phyloP scores from a whole-genome alignment of 306 rosid species.

The Cucumis sativus region DNA sequence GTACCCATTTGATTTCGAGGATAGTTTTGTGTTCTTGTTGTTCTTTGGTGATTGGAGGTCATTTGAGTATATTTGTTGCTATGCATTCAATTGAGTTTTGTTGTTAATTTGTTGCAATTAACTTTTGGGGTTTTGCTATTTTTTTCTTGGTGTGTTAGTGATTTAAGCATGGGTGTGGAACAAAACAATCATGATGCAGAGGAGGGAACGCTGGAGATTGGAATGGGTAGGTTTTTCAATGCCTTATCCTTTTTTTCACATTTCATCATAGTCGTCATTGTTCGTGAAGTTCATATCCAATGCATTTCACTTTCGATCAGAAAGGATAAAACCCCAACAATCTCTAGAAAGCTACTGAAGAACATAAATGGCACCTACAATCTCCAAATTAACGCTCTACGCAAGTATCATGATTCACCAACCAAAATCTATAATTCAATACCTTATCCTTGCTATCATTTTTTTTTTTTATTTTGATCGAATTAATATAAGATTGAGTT shows the following conservation, averaged over 20 bases:
- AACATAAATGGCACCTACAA: too few relatives aligned
- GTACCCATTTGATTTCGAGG: background rate
- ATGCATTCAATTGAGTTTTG: background rate
- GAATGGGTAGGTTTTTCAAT: slow-evolving; percentile 61
- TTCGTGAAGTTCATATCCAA: too few relatives aligned
- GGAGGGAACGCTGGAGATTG: slow-evolving; percentile 81
- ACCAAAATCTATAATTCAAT: background rate
- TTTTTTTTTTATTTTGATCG: background rate
- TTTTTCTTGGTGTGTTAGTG: slow-evolving; percentile 13
- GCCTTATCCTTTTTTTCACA: background rate
- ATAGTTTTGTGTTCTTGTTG: background rate
- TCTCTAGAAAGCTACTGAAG: too few relatives aligned
- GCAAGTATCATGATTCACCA: too few relatives aligned
- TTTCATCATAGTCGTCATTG: too few relatives aligned
- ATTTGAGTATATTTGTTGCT: background rate
- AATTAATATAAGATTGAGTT: background rate
- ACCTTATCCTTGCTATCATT: background rate
- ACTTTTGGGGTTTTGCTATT: background rate
- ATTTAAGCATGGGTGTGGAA: slow-evolving; percentile 49
- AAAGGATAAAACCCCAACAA: too few relatives aligned
- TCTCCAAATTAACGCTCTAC: too few relatives aligned
- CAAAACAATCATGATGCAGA: slow-evolving; percentile 41
- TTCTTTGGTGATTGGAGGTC: background rate
- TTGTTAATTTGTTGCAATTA: background rate
- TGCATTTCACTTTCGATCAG: too few relatives aligned